These are phyloP conservation scores for Iberis pinnata DNA, from an alignment of 345 rosid genomes.

Conservation along the genomic window DNA sequence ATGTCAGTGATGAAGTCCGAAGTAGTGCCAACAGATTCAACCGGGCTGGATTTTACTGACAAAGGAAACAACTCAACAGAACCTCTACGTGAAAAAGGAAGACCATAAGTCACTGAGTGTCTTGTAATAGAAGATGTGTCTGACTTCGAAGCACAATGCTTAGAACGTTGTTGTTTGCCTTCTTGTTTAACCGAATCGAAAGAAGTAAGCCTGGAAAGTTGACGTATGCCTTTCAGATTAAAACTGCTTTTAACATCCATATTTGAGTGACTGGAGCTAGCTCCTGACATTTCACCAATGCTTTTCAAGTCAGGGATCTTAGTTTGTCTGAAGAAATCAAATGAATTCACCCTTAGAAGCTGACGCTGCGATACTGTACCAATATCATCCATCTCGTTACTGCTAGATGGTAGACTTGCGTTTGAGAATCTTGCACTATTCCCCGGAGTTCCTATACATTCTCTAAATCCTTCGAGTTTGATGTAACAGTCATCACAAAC, in stretches of 20 bases:
- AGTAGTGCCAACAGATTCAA: conserved; percentile 38
- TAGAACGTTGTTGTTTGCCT: conserved; percentile 28
- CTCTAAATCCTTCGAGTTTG: conserved; percentile 41
- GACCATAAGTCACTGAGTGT: conserved; percentile 36
- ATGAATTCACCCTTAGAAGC: conserved; percentile 38
- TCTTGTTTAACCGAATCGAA: conserved; percentile 41
- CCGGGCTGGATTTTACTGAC: conserved; percentile 43
- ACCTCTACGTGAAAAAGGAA: conserved; percentile 30
- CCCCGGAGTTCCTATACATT: conserved; percentile 26
- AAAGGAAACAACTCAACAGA: conserved; percentile 46
- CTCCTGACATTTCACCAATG: conserved; percentile 42
- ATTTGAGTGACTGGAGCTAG: conserved; percentile 35
- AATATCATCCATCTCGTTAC: conserved; percentile 31
- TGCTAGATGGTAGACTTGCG: conserved; percentile 37
- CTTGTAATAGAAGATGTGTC: conserved; percentile 40
- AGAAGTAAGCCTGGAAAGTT: conserved; percentile 40
- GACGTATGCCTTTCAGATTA: conserved; percentile 28
- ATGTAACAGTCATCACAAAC: conserved; percentile 54
- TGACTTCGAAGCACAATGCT: conserved; percentile 34
- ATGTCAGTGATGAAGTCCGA: conserved; percentile 28
- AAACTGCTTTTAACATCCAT: conserved; percentile 30
- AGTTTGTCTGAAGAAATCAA: conserved; percentile 42
- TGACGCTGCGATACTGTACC: conserved; percentile 29
- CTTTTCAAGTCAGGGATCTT: conserved; percentile 34
- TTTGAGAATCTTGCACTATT: conserved; percentile 33